Evolutionary conservation across 306 rosid genomes (phyloP).

Genomic region (Quercus ilex): DNA sequence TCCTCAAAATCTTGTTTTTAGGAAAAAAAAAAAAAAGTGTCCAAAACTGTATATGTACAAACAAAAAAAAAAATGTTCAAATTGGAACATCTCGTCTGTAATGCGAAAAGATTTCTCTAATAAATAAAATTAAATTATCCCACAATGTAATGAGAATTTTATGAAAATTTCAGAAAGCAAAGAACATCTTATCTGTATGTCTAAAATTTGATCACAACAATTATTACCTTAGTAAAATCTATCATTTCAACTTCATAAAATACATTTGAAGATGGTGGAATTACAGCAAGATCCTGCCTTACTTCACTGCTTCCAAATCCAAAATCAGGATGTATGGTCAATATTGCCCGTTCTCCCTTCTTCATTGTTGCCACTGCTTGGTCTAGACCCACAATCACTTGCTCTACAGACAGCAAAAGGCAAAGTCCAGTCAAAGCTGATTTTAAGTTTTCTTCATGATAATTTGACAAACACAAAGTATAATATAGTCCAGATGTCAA

Average conservation of each 20-base stretch:
- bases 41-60: not conserved
- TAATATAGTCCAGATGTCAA: not conserved
- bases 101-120: not conserved
- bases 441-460: slow-evolving; percentile 11
- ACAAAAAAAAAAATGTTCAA: not conserved
- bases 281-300: slow-evolving; percentile 38
- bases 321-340: slow-evolving; percentile 63
- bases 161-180: not conserved
- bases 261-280: slow-evolving; percentile 48
- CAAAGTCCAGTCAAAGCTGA: slow-evolving; percentile 8
- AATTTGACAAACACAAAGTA: not conserved
- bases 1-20: not conserved
- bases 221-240: slow-evolving; percentile 48
- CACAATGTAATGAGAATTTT: not conserved
- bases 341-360: slow-evolving; percentile 59
- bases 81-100: not conserved
- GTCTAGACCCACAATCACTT: slow-evolving; percentile 66
- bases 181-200: not conserved
- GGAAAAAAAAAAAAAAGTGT: not conserved
- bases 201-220: not conserved
- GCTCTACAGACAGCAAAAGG: slow-evolving; percentile 40
- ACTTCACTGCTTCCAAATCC: slow-evolving; percentile 62
- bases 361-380: slow-evolving; percentile 64
- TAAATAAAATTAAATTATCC: slow-evolving; percentile 10
- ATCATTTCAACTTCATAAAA: slow-evolving; percentile 57